A percentile compares a stretch with the other conserved stretches of the same genome.
phyloP scores from a whole-genome alignment of 2,329 filamentous ascomycete species.

The Apiospora aurea region DNA sequence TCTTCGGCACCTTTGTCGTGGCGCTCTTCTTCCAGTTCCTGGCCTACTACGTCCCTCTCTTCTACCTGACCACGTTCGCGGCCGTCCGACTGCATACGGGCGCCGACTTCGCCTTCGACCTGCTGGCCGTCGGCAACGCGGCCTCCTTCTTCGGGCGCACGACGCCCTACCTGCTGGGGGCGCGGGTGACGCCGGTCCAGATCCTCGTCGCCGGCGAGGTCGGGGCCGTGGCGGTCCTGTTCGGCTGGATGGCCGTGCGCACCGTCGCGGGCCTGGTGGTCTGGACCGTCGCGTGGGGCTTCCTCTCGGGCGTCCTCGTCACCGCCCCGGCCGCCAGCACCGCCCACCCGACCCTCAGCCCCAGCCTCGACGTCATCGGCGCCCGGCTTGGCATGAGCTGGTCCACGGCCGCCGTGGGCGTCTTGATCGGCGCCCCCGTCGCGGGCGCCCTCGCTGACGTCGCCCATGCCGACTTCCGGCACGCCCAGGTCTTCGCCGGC shows the following conservation, averaged over 20 bases:
- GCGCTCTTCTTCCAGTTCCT: not conserved
- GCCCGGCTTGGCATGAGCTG: slow-evolving; percentile 15
- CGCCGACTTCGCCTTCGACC: no score
- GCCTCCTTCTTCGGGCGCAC: slow-evolving; percentile 47
- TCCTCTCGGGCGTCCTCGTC: not conserved
- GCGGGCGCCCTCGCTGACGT: not conserved
- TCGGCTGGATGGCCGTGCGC: slow-evolving; percentile 5
- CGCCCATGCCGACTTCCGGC: no score
- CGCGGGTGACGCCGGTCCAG: not conserved
- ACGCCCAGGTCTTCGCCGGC: no score
- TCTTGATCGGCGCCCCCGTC: slow-evolving; percentile 16
- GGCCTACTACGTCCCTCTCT: slow-evolving; percentile 53
- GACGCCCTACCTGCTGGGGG: slow-evolving; percentile 41
- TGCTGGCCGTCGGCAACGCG: slow-evolving; percentile 45
- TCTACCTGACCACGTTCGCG: slow-evolving; percentile 47
- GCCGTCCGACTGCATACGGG: not conserved
- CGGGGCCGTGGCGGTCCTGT: not conserved
- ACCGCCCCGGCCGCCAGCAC: not conserved
- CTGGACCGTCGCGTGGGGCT: not conserved
- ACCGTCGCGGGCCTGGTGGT: not conserved
- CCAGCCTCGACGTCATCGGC: not conserved
- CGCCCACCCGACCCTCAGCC: not conserved
- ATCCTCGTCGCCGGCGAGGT: not conserved
- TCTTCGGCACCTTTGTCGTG: slow-evolving; percentile 50
- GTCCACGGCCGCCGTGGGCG: not conserved